Evolutionary conservation across 1,284 basidiomycete species (phyloP).

Genomic region (Ustilago nuda): DNA sequence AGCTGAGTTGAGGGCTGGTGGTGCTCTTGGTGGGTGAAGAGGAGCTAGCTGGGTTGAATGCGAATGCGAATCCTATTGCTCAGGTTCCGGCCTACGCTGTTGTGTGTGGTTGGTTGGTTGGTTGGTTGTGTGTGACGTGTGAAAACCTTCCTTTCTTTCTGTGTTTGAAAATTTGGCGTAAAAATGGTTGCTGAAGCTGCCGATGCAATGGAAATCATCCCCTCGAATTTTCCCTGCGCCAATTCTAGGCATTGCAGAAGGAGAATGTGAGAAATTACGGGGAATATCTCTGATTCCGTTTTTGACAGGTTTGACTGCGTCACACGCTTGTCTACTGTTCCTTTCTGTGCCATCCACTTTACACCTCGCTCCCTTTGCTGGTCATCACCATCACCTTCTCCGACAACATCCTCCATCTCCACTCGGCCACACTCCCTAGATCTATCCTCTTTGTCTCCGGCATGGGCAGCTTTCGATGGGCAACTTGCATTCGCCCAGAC

Average conservation of each 20-base stretch:
- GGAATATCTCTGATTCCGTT: conserved; percentile 22
- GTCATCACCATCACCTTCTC: no score
- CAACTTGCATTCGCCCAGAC: no score
- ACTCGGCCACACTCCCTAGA: no score
- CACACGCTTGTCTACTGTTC: no score
- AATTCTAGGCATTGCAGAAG: background rate
- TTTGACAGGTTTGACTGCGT: conserved; percentile 8
- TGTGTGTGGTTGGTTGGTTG: background rate
- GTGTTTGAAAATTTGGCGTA: conserved; percentile 22
- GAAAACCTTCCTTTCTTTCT: conserved; percentile 7
- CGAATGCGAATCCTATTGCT: conserved; percentile 13
- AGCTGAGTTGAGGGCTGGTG: conserved; percentile 16
- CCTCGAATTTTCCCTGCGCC: background rate
- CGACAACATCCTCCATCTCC: no score
- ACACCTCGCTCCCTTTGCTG: no score
- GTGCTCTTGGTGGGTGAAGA: background rate
- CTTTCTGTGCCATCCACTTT: background rate
- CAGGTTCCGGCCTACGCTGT: conserved; percentile 16
- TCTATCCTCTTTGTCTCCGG: no score
- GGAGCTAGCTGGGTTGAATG: conserved; percentile 9
- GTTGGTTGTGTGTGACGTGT: background rate
- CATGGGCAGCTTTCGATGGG: no score
- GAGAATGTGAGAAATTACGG: conserved; percentile 15
- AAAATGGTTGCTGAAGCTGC: background rate
- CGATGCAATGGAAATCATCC: conserved; percentile 23